phyloP scores from a whole-genome alignment of 179 eudicot species.

The Gypsophila paniculata region DNA sequence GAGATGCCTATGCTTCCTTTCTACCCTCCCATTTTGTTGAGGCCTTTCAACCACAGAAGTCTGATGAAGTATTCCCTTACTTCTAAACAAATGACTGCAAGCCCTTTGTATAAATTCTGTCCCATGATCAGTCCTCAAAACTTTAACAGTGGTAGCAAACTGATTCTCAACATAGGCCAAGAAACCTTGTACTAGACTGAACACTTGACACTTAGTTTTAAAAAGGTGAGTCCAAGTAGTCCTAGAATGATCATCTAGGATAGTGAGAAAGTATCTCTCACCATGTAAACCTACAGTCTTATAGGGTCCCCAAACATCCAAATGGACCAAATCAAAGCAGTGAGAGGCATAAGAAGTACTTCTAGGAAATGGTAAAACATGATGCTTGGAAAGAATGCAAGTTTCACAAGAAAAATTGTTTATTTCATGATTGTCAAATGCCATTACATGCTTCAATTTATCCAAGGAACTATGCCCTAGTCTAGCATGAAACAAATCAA shows the following conservation, averaged over 20 bases:
- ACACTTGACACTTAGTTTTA: background rate
- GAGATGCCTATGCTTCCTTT: background rate
- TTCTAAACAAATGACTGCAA: background rate
- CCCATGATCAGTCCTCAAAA: too few species aligned
- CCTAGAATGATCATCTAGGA: background rate
- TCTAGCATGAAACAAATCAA: too few species aligned
- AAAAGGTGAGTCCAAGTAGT: background rate
- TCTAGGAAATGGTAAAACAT: too few species aligned
- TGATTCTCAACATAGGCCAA: background rate
- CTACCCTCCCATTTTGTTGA: background rate
- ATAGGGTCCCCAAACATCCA: too few species aligned
- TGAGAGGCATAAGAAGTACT: too few species aligned
- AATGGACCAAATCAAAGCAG: too few species aligned
- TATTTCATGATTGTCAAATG: too few species aligned
- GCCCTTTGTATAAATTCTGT: background rate
- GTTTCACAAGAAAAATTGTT: too few species aligned
- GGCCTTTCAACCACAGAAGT: background rate
- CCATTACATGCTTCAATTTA: too few species aligned
- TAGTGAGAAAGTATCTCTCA: too few species aligned
- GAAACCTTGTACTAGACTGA: background rate
- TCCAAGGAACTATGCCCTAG: background rate
- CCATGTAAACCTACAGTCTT: too few species aligned
- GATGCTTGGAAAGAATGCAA: too few species aligned
- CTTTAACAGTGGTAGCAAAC: background rate
- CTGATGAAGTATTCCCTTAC: background rate